Conservation (phyloP, 139 green algal genomes). For the Volvox africanus region DNA sequence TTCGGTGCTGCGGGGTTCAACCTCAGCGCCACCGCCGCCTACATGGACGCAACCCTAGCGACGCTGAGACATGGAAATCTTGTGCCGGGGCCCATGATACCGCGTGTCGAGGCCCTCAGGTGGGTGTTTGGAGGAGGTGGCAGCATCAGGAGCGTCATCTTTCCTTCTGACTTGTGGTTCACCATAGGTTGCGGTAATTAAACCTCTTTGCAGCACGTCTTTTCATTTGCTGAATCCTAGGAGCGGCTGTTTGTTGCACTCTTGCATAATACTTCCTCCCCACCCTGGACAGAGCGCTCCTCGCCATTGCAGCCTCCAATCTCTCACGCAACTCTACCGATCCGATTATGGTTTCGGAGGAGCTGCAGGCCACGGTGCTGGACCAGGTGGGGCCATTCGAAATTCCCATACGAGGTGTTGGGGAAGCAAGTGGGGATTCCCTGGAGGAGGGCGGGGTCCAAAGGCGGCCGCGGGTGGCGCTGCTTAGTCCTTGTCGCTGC, state of each 20-base stretch:
- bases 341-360: background rate
- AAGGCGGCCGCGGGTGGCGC: too few species aligned
- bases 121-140: background rate
- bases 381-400: background rate
- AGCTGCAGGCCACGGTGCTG: conserved; percentile 7
- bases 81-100: conserved; percentile 27
- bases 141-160: too few species aligned
- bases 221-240: too few species aligned
- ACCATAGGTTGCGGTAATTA: too few species aligned
- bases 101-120: conserved; percentile 20
- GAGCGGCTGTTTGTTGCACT: too few species aligned
- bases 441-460: background rate
- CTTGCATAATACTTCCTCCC: background rate
- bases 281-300: background rate
- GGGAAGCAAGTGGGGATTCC: background rate
- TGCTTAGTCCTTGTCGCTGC: background rate
- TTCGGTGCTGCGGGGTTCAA: conserved; percentile 38
- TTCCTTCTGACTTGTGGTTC: too few species aligned
- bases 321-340: background rate
- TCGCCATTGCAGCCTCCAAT: conserved; percentile 21
- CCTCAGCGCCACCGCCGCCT: background rate
- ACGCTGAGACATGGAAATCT: conserved; percentile 33
- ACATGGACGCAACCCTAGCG: background rate
- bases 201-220: too few species aligned
- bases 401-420: background rate